Base-by-base conservation (phyloP, 805 yeast genomes). In the Wickerhamomyces strasburgensis region DNA sequence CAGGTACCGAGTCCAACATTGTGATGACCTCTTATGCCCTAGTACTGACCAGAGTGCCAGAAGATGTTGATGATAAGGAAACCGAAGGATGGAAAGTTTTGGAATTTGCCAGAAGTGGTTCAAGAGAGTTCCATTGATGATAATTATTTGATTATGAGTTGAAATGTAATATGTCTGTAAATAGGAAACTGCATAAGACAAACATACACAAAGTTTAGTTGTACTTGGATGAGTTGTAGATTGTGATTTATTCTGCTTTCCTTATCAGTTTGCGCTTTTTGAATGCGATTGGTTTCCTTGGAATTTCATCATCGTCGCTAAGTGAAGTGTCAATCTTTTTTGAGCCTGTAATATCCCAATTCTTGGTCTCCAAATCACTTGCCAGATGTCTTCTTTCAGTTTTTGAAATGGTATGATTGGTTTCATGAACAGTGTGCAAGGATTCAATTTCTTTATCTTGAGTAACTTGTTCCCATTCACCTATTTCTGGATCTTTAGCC, bases 71-170 rank as follows among this genome's bases (percentile, higher is more conserved):
- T 45, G 84, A 93, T 59, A 73, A 75, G 37, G 89, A 80, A 54
- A 93, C 99, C 17, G 95, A 86, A 56, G 99, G 99, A 24, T 93
- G 98, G 98, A 86, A 85, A 68, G 78, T 93, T 38, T 62, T 90
- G 55, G 98, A 90, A 66, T 85, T 90, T 58, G 96, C 86, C 33
- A 80, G 96, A 56, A 96, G 96, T 49, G 90, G 87, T 29, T 81
- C 95, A 27, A 80, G 95, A 65, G 83, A 80, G 42, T 88, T 83
- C 75, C 53, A 51, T 28, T 44, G 39, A 44, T 35, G 25, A 21
- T 8, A 21, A 21, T 21, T 44, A 27, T 18, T 6, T 26, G 8
- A 14, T 2, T 15, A 13, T 28, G 6, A n/a, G 8, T 16, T 19
- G 17, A 14, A 23, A 15, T 28, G 24, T 28, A 28, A 14, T 15